Percentiles rank a stretch among this genome's conserved stretches.
These are phyloP conservation scores for Chalara sp. DNA, from an alignment of 2,329 filamentous ascomycete species.

Conservation along the genomic window DNA sequence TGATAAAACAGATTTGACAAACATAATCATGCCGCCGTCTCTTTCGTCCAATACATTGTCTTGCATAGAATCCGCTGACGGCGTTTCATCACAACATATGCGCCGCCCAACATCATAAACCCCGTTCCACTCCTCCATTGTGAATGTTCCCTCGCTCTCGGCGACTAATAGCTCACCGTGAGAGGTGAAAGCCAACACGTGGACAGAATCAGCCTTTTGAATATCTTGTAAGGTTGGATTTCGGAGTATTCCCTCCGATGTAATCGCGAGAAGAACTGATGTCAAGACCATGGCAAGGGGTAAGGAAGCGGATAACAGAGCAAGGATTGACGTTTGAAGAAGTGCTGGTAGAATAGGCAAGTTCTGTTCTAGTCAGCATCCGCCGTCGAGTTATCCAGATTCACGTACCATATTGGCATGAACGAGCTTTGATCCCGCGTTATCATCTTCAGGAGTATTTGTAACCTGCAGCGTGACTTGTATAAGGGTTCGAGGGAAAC, in stretches of 20 bases:
- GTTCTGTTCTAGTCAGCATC: conserved; percentile 44
- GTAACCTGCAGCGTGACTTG: conserved; percentile 77
- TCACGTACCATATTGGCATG: conserved; percentile 50
- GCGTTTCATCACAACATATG: conserved; percentile 50
- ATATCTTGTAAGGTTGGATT: conserved; percentile 60
- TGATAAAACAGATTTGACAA: conserved; percentile 56
- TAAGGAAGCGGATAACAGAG: conserved; percentile 75
- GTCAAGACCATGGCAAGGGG: conserved; percentile 70
- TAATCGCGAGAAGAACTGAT: conserved; percentile 56
- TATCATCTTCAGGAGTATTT: conserved; percentile 61
- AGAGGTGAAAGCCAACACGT: conserved; percentile 79
- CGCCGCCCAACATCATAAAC: conserved; percentile 58
- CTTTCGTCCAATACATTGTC: conserved; percentile 34
- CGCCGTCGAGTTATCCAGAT: neutral
- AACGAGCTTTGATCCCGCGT: conserved; percentile 51
- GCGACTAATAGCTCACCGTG: conserved; percentile 65
- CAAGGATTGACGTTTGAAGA: conserved; percentile 70
- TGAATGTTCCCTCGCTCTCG: conserved; percentile 78
- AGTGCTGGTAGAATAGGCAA: conserved; percentile 75
- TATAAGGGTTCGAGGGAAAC: conserved; percentile 70
- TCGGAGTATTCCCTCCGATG: conserved; percentile 37
- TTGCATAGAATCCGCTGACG: conserved; percentile 20
- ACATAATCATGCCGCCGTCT: conserved; percentile 43
- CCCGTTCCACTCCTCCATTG: conserved; percentile 66
- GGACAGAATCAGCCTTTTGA: conserved; percentile 60